phyloP scores from a whole-genome alignment of 2,329 filamentous ascomycete species.

The Aaosphaeria arxii region DNA sequence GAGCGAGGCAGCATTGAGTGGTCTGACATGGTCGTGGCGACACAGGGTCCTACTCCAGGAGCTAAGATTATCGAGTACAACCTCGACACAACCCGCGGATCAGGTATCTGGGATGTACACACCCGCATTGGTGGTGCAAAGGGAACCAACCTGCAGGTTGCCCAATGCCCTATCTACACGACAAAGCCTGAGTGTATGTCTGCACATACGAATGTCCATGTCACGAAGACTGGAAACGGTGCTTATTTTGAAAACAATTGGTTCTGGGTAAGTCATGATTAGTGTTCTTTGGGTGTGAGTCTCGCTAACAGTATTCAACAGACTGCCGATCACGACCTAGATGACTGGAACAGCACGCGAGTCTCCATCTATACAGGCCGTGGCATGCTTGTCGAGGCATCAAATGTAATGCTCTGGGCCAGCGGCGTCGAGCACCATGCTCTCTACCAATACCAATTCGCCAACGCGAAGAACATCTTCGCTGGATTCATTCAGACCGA shows the following conservation, averaged over 20 bases:
- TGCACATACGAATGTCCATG: conserved; percentile 56
- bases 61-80: conserved; percentile 75
- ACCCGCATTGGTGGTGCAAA: conserved; percentile 79
- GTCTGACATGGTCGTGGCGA: conserved; percentile 71
- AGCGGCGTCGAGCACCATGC: conserved; percentile 63
- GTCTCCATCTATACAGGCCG: conserved; percentile 85
- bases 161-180: conserved; percentile 71
- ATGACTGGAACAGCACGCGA: conserved; percentile 68
- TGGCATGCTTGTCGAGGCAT: conserved; percentile 69
- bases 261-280: conserved; percentile 61
- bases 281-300: neutral
- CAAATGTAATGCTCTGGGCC: conserved; percentile 56
- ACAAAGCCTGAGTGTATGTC: conserved; percentile 65
- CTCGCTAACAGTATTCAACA: conserved; percentile 1
- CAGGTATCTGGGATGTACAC: conserved; percentile 84
- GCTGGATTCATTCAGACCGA: conserved; percentile 85
- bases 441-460: conserved; percentile 80
- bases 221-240: conserved; percentile 53
- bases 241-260: conserved; percentile 87
- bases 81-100: conserved; percentile 45
- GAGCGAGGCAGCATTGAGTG: conserved; percentile 68
- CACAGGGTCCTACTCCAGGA: conserved; percentile 65
- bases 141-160: conserved; percentile 74
- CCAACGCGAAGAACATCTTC: conserved; percentile 74
- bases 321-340: conserved; percentile 86